Base-by-base conservation (phyloP, 352 stramenopile genomes). In the Blastocystis sp. region DNA sequence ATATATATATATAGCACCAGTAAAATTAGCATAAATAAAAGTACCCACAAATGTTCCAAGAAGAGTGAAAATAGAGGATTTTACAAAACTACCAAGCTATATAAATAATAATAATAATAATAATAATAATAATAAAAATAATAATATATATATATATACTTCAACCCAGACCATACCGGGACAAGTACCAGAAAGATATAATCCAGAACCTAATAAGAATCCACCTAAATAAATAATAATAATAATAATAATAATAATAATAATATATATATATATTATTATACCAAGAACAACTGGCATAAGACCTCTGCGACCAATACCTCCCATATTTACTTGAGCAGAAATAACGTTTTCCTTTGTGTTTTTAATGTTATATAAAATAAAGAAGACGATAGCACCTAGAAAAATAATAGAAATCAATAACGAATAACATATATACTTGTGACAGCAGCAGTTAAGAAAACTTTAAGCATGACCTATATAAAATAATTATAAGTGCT, bases 401-500 rank as follows among this genome's bases (percentile, higher is more conserved):
- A 35, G 36, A 13, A 6, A 54, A 37, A 24, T 40, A 27, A 9
- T 31, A 32, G 11, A 6, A 54, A 37, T 23, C 37, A 27, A 9
- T 31, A 56, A 16, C 10, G 11, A 9, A 21, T 2, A 56, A 2
- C 18, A 16, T 9, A 16, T 2, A 4, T 13, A 56, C 52, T 62
- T 24, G 55, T 66, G 19, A 36, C 64, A 11, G 58, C 43, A 1
- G 64, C 64, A 0, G 54, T 64, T 19, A 66, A 11, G 34, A 68
- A 68, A 7, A 68, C 32, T 41, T 68, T 68, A 23, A 68, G 45
- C 64, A 68, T 68, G 5, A 64, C 52, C 41, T 66, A 68, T 4
- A 13, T 39, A 10, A 54, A 5, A 54, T 45, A 32, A 2, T n/a
- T n/a, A n/a, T n/a, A n/a, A n/a, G n/a, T n/a, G n/a, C n/a, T n/a